phyloP scores from a whole-genome alignment of 1,284 basidiomycete species.

The Phlebopus sp. region DNA sequence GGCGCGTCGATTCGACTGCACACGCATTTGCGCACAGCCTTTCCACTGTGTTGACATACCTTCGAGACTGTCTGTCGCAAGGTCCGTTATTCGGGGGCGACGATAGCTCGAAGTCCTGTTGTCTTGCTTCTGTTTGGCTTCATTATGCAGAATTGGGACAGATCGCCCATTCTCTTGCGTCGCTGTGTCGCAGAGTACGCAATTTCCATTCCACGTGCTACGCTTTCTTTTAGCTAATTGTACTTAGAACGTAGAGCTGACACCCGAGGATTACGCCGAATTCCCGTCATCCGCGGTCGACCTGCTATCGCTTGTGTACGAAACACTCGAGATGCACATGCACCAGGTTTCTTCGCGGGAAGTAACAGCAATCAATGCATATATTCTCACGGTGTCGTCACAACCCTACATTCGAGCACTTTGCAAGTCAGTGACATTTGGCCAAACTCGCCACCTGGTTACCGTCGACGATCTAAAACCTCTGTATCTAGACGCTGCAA shows the following conservation, averaged over 20 bases:
- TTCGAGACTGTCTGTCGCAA: slow-evolving; percentile 44
- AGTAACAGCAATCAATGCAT: slow-evolving; percentile 55
- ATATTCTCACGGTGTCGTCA: slow-evolving; percentile 59
- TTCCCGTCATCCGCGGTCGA: slow-evolving; percentile 43
- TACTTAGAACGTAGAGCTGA: slow-evolving; percentile 38
- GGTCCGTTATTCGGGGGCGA: slow-evolving; percentile 33
- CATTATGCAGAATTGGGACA: slow-evolving; percentile 52
- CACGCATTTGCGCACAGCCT: slow-evolving; percentile 67
- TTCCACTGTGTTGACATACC: slow-evolving; percentile 49
- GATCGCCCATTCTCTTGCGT: slow-evolving; percentile 47
- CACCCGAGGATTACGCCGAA: slow-evolving; percentile 41
- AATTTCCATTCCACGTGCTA: background rate
- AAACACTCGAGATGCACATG: slow-evolving; percentile 49
- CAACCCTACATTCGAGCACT: slow-evolving; percentile 56
- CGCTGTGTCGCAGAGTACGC: slow-evolving; percentile 57
- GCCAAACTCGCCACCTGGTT: slow-evolving; percentile 30
- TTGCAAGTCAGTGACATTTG: slow-evolving; percentile 57
- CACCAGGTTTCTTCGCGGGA: slow-evolving; percentile 45
- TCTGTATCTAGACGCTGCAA: slow-evolving; percentile 24
- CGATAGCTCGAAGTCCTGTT: slow-evolving; percentile 15
- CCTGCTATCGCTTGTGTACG: slow-evolving; percentile 56
- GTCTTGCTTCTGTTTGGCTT: slow-evolving; percentile 49
- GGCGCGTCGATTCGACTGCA: slow-evolving; percentile 47
- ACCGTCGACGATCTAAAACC: slow-evolving; percentile 17
- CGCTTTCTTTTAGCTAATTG: background rate